Conservation (phyloP, 192 early-diverging fungal species). For the Entomortierella lignicola region DNA sequence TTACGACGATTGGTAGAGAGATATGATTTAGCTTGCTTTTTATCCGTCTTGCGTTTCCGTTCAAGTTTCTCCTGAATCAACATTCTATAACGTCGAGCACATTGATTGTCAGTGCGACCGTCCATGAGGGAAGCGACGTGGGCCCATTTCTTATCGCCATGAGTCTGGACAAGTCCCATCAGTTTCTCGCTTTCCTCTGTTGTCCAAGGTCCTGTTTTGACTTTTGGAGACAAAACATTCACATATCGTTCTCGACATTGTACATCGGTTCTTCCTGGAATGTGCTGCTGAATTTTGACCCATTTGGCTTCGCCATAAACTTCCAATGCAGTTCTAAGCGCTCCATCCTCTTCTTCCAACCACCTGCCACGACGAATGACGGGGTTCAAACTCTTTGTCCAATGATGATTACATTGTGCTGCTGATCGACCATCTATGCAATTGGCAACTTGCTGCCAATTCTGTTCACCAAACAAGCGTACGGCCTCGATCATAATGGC, state of each 20-base stretch:
- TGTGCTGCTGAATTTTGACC: slow-evolving; percentile 76
- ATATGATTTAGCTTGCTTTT: not conserved
- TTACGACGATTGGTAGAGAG: slow-evolving; percentile 11
- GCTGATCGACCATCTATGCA: slow-evolving; percentile 74
- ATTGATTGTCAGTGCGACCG: slow-evolving; percentile 59
- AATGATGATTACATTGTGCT: slow-evolving; percentile 78
- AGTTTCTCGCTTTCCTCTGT: slow-evolving; percentile 52
- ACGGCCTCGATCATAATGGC: slow-evolving; percentile 70
- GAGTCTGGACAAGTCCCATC: slow-evolving; percentile 59
- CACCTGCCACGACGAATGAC: slow-evolving; percentile 73
- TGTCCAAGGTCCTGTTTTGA: slow-evolving; percentile 70
- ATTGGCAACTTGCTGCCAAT: slow-evolving; percentile 78
- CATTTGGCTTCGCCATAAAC: slow-evolving; percentile 78
- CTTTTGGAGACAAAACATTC: slow-evolving; percentile 70
- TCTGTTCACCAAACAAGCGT: slow-evolving; percentile 72
- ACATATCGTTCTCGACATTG: slow-evolving; percentile 84
- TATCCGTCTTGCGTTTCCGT: not conserved
- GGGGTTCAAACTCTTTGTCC: slow-evolving; percentile 78
- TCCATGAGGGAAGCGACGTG: slow-evolving; percentile 41
- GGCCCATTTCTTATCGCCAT: slow-evolving; percentile 61
- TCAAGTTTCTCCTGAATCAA: slow-evolving; percentile 2
- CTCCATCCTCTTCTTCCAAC: slow-evolving; percentile 75
- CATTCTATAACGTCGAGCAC: slow-evolving; percentile 32
- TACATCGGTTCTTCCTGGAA: slow-evolving; percentile 79
- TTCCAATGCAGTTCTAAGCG: slow-evolving; percentile 69